Evolutionary conservation across 2,329 filamentous ascomycete species (phyloP).

Genomic region (Stagonosporopsis vannaccii): DNA sequence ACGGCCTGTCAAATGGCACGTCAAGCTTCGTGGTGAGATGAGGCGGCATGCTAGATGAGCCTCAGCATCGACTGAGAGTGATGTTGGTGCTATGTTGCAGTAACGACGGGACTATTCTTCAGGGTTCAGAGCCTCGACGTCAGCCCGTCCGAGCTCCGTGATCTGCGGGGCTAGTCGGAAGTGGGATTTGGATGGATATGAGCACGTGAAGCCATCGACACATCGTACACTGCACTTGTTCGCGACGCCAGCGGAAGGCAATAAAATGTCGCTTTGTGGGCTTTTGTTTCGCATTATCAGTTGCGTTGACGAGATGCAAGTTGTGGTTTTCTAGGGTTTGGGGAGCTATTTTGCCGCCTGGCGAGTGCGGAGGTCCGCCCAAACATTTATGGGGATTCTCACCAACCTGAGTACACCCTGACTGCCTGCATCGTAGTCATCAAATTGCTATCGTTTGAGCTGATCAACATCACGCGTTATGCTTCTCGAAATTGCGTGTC

Average conservation of each 20-base stretch:
- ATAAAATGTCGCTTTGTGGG: neutral
- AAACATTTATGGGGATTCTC: neutral
- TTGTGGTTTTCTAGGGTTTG: neutral
- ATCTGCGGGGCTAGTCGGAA: slow-evolving; percentile 18
- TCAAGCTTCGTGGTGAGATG: slow-evolving; percentile 9
- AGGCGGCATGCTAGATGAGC: slow-evolving; percentile 36
- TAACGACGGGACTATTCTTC: neutral
- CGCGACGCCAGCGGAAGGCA: neutral
- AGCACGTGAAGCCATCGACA: slow-evolving; percentile 7
- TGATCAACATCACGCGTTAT: neutral
- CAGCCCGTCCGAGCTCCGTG: slow-evolving; percentile 18
- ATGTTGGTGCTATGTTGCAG: slow-evolving; percentile 3
- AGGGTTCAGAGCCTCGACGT: slow-evolving; percentile 21
- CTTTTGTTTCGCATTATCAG: neutral
- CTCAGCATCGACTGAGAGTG: slow-evolving; percentile 23
- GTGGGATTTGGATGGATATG: neutral
- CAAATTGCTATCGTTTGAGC: neutral
- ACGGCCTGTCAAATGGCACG: slow-evolving; percentile 27
- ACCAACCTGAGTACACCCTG: neutral
- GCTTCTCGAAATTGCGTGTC: neutral
- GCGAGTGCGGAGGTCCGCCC: neutral
- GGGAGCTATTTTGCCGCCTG: neutral
- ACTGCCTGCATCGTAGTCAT: neutral
- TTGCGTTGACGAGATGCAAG: neutral
- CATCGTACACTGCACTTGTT: neutral